Evolutionary conservation across 805 yeast genomes (phyloP).

Genomic region (Kuraishia capsulata): DNA sequence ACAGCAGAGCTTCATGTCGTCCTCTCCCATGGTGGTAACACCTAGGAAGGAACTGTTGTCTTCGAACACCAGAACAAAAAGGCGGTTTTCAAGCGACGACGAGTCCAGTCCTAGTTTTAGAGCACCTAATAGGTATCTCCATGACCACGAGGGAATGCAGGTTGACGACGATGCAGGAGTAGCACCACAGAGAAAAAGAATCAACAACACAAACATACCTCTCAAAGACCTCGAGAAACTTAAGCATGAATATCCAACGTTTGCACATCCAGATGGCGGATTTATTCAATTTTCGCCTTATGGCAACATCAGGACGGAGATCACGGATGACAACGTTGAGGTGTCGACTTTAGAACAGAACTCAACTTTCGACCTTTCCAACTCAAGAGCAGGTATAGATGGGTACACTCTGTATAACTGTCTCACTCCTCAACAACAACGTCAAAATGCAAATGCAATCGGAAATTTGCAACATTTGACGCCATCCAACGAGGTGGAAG

Average conservation of each 20-base stretch:
- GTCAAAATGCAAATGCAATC: background rate
- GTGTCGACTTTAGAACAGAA: slow-evolving; percentile 40
- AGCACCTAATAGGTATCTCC: no score
- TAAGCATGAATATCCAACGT: slow-evolving; percentile 42
- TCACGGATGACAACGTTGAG: slow-evolving; percentile 32
- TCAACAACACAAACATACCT: slow-evolving; percentile 2
- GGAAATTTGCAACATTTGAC: slow-evolving; percentile 7
- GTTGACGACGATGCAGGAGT: no score
- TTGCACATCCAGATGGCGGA: slow-evolving; percentile 56
- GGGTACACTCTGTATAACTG: slow-evolving; percentile 17
- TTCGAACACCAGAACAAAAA: slow-evolving; percentile 19
- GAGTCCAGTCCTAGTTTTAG: no score
- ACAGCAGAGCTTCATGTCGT: background rate
- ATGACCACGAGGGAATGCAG: background rate
- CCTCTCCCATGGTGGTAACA: background rate
- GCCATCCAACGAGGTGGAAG: slow-evolving; percentile 26
- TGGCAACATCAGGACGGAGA: slow-evolving; percentile 43
- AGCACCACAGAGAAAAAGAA: background rate
- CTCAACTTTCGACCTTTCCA: slow-evolving; percentile 22
- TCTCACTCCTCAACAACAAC: slow-evolving; percentile 1
- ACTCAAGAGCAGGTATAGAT: slow-evolving; percentile 23
- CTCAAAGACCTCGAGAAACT: slow-evolving; percentile 14
- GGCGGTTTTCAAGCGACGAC: slow-evolving; percentile 26
- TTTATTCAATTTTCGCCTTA: slow-evolving; percentile 52
- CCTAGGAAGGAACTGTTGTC: slow-evolving; percentile 5